phyloP scores from a whole-genome alignment of 2,329 filamentous ascomycete genomes.

The Onygena corvina region DNA sequence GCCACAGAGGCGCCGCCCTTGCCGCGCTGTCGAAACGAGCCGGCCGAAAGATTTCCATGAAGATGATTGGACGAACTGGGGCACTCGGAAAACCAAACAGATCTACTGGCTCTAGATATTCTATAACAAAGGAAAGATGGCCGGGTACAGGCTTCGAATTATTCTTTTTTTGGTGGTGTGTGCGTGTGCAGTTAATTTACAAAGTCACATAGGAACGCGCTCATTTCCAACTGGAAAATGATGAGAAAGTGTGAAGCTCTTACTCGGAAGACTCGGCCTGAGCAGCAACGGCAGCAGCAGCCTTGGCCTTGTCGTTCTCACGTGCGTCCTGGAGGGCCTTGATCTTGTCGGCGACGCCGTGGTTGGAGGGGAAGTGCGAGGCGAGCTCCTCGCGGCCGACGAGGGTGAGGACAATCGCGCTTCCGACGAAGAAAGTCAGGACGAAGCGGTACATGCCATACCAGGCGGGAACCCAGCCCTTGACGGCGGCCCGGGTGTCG shows the following conservation, averaged over 20 bases:
- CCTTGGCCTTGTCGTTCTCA: slow-evolving; percentile 31
- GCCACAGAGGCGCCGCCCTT: too few species aligned
- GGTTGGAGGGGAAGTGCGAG: slow-evolving; percentile 24
- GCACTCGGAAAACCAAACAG: background rate
- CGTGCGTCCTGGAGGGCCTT: slow-evolving; percentile 39
- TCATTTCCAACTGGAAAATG: background rate
- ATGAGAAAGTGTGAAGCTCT: background rate
- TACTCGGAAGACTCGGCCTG: slow-evolving; percentile 17
- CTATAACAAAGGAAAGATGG: slow-evolving; percentile 3
- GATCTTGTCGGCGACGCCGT: slow-evolving; percentile 39
- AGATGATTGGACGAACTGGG: too few species aligned
- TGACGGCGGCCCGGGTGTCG: slow-evolving; percentile 58
- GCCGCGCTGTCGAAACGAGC: too few species aligned
- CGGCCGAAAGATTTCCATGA: too few species aligned
- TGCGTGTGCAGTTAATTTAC: slow-evolving; percentile 8
- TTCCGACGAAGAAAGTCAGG: slow-evolving; percentile 77
- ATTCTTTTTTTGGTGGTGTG: slow-evolving; percentile 1
- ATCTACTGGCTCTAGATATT: background rate
- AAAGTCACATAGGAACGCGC: slow-evolving; percentile 5
- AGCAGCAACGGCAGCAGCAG: slow-evolving; percentile 21
- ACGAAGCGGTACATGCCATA: slow-evolving; percentile 85
- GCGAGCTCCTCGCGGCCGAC: slow-evolving; percentile 70
- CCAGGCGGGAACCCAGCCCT: slow-evolving; percentile 73
- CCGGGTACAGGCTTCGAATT: slow-evolving; percentile 4
- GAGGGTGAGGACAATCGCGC: slow-evolving; percentile 66